phyloP scores from a whole-genome alignment of 345 rosid species.

The Sisymbrium altissimum region DNA sequence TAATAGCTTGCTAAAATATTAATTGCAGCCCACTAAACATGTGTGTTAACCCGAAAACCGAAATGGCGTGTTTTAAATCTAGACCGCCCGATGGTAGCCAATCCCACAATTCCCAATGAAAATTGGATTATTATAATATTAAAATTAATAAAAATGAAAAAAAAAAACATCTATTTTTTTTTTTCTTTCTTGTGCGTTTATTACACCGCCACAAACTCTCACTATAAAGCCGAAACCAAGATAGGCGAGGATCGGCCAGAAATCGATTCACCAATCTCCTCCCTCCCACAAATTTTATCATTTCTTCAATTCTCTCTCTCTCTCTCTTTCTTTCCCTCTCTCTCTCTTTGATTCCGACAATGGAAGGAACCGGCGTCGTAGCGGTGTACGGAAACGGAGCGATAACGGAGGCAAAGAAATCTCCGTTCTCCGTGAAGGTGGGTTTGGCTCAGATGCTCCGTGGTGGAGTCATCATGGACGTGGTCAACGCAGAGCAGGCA shows the following conservation, averaged over 20 bases:
- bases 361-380: conserved; percentile 78
- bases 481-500: conserved; percentile 72
- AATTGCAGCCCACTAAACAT: conserved; percentile 2
- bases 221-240: conserved; percentile 28
- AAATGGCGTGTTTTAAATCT: background rate
- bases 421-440: conserved; percentile 76
- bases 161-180: background rate
- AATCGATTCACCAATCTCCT: conserved; percentile 25
- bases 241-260: conserved; percentile 32
- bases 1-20: background rate
- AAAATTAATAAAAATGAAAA: background rate
- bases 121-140: background rate
- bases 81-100: conserved; percentile 13
- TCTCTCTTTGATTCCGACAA: conserved; percentile 20
- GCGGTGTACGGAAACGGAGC: conserved; percentile 75
- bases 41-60: conserved; percentile 13
- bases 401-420: conserved; percentile 62
- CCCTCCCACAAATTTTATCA: background rate
- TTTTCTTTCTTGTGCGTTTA: background rate
- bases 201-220: conserved; percentile 32
- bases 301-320: background rate
- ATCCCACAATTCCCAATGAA: background rate
- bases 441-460: conserved; percentile 90
- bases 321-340: no score
- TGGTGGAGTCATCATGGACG: conserved; percentile 80